These are phyloP conservation scores for Phylloporus sp. DNA, from an alignment of 768 basidiomycete species.

Conservation along the genomic window DNA sequence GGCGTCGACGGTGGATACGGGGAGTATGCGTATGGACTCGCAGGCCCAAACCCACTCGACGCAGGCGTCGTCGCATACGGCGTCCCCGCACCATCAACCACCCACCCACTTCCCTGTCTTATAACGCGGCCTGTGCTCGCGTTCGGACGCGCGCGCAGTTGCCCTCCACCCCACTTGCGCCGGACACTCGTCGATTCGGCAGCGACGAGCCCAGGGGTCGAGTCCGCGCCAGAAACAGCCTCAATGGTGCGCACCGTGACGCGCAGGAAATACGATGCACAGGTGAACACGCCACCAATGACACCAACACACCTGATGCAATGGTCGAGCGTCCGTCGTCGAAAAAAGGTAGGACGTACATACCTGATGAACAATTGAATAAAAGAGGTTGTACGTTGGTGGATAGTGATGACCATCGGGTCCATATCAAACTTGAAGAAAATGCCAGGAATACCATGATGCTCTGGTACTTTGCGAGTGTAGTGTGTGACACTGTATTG, in stretches of 20 bases:
- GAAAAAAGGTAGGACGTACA: neutral
- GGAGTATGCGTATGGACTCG: slow-evolving; percentile 29
- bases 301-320: slow-evolving; percentile 75
- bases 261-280: slow-evolving; percentile 72
- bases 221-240: slow-evolving; percentile 53
- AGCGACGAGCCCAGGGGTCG: slow-evolving; percentile 54
- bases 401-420: slow-evolving; percentile 78
- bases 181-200: slow-evolving; percentile 63
- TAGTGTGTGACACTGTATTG: slow-evolving; percentile 98
- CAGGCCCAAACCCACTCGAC: slow-evolving; percentile 24
- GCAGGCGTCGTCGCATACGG: slow-evolving; percentile 37
- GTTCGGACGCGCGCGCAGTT: slow-evolving; percentile 54
- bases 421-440: slow-evolving; percentile 99
- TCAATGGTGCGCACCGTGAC: slow-evolving; percentile 62
- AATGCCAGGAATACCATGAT: slow-evolving; percentile 84
- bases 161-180: slow-evolving; percentile 64
- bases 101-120: slow-evolving; percentile 59
- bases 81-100: slow-evolving; percentile 45
- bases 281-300: slow-evolving; percentile 87
- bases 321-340: neutral
- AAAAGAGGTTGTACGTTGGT: slow-evolving; percentile 84
- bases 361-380: slow-evolving; percentile 78
- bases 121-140: slow-evolving; percentile 38
- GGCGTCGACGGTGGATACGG: slow-evolving; percentile 27
- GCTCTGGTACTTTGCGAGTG: slow-evolving; percentile 66